Evolutionary conservation across 495 filamentous ascomycete genomes (phyloP), one percentile per base, ranked within the genome.

Genomic region (Trichocladium uniseriatum): DNA sequence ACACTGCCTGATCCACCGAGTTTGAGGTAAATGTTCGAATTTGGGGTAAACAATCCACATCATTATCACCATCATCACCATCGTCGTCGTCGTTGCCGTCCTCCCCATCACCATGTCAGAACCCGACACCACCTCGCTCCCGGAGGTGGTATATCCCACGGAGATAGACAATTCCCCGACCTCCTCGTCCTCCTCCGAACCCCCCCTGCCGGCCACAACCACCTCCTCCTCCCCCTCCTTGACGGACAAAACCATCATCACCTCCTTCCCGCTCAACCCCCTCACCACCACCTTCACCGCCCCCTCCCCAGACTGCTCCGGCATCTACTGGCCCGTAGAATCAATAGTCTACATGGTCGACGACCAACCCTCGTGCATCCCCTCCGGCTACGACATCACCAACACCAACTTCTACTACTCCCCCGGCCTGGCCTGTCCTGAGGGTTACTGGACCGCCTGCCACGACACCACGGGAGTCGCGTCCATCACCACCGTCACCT

Each of bases 401-500:
- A 19, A 48, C 45, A 24, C 45, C 15, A 18, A 24, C 16, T 44
- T 44, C 34, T 51, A 21, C 49, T 51, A 38, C 35, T 51, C 49
- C 22, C 49, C 49, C 6, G 48, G 49, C 20, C 38, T 51, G 34
- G 40, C 49, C 22, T 51, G 49, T 41, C 49, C 49, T 6, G 10
- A 15, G 1, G 49, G 49, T 34, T 51, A 51, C 28, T 44, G 40
- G 40, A 51, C 49, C 6, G 49, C 49, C 9, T 51, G 49, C 35
- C 42, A 44, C 49, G 49, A 51, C 49, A 51, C 49, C 5, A 13
- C 40, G 21, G 49, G 49, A 20, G 49, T 21, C 24, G 7, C 32
- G 13, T 38, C 49, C 34, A 45, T 51, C 40, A 51, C 49, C 13
- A 51, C 49, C 27, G 49, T 51, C 11, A 45, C 41, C 21, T 51